Evolutionary conservation across 2,329 filamentous ascomycete species (phyloP).

Genomic region (Calonectria henricotiae): DNA sequence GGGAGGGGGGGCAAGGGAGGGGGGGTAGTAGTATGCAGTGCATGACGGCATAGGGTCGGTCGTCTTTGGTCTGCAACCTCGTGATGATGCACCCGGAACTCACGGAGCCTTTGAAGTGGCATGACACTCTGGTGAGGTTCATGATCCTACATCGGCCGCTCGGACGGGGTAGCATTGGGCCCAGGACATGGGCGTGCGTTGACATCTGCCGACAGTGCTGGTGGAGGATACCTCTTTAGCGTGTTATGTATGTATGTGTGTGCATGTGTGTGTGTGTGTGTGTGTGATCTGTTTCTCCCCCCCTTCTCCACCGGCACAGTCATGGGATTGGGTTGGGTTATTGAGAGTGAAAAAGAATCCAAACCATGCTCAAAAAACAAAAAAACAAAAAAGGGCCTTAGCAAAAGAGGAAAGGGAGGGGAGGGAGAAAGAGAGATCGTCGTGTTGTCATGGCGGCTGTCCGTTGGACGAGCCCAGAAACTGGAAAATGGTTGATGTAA

Average conservation of each 20-base stretch:
- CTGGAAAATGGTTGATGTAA: conserved; percentile 11
- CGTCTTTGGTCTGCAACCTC: conserved; percentile 6
- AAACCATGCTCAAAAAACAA: too few relatives aligned
- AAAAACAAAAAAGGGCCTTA: conserved; percentile 13
- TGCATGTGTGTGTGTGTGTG: too few relatives aligned
- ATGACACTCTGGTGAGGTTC: conserved; percentile 21
- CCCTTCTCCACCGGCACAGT: too few relatives aligned
- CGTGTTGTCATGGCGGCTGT: conserved; percentile 10
- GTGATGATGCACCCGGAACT: conserved; percentile 18
- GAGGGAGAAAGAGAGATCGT: not conserved
- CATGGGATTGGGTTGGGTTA: too few relatives aligned
- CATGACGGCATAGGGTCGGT: conserved; percentile 16
- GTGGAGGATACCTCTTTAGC: not conserved
- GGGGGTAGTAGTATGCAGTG: not conserved
- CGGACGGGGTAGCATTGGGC: not conserved
- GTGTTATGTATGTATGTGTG: too few relatives aligned
- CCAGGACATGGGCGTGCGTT: not conserved
- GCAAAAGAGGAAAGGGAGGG: not conserved
- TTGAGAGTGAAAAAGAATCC: too few relatives aligned
- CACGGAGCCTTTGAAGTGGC: conserved; percentile 14
- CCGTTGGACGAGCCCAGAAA: not conserved
- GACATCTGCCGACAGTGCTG: conserved; percentile 34
- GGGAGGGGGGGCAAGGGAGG: not conserved
- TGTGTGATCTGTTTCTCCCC: too few relatives aligned
- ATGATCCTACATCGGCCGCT: not conserved